These are phyloP conservation scores for Beauveria rudraprayagi DNA, from an alignment of 2,329 filamentous ascomycete genomes.

Conservation along the genomic window DNA sequence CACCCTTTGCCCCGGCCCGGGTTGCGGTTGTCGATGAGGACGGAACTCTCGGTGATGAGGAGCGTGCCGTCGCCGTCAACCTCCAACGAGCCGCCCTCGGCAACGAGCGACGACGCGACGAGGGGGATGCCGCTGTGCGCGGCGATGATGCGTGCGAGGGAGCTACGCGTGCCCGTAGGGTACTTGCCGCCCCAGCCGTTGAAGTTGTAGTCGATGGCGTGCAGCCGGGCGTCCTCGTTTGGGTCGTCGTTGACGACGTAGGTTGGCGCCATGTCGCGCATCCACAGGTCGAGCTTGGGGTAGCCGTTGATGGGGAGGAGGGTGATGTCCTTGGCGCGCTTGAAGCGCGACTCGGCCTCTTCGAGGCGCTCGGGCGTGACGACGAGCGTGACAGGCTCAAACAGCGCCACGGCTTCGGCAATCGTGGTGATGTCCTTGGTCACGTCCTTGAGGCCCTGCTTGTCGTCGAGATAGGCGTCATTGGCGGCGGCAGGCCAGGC, in stretches of 20 bases:
- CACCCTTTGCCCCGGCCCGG: slow-evolving; percentile 14
- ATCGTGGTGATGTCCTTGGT: slow-evolving; percentile 19
- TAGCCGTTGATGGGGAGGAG: slow-evolving; percentile 11
- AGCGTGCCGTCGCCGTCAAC: slow-evolving; percentile 23
- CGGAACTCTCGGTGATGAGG: slow-evolving; percentile 21
- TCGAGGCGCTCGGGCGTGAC: slow-evolving; percentile 12
- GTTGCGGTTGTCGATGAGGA: slow-evolving; percentile 24
- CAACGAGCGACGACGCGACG: slow-evolving; percentile 10
- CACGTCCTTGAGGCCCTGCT: slow-evolving; percentile 7
- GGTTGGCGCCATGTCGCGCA: slow-evolving; percentile 21
- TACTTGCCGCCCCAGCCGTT: slow-evolving; percentile 23
- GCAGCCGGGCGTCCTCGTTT: not conserved
- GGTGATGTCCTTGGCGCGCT: slow-evolving; percentile 1
- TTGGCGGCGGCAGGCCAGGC: slow-evolving; percentile 9
- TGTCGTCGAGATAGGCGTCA: slow-evolving; percentile 9
- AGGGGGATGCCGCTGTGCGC: not conserved
- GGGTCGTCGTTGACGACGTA: slow-evolving; percentile 13
- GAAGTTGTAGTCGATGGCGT: slow-evolving; percentile 20
- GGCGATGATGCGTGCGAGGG: slow-evolving; percentile 13
- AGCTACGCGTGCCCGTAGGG: slow-evolving; percentile 7
- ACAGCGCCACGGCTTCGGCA: slow-evolving; percentile 18
- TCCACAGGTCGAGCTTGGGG: slow-evolving; percentile 19
- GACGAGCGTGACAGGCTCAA: slow-evolving; percentile 20
- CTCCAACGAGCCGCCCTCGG: slow-evolving; percentile 22
- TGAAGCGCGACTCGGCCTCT: slow-evolving; percentile 13